These are phyloP conservation scores for Annona cherimola DNA, from an alignment of 164 flowering plant genomes.

Conservation along the genomic window DNA sequence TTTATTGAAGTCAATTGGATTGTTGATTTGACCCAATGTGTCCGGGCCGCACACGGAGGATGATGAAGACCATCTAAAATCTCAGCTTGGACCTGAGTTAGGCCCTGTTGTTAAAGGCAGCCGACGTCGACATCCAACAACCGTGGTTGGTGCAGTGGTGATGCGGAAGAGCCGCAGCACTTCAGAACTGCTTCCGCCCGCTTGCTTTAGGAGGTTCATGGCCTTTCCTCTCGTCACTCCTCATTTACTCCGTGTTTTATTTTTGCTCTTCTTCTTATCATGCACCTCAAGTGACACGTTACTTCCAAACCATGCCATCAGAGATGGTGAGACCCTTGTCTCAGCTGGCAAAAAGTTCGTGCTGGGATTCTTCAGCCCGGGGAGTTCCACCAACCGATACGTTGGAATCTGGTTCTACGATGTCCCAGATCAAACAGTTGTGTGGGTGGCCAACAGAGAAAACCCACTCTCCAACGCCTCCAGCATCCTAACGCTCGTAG, in stretches of 20 bases:
- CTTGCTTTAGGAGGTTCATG: no score
- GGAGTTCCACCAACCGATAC: slow-evolving; percentile 9
- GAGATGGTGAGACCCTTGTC: slow-evolving; percentile 14
- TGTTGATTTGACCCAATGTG: no score
- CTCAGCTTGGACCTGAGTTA: no score
- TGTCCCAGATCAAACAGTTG: slow-evolving; percentile 12
- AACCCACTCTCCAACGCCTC: slow-evolving; percentile 32
- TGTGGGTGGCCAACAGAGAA: slow-evolving; percentile 65
- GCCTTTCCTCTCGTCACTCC: no score
- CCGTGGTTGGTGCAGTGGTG: no score
- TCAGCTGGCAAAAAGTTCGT: slow-evolving; percentile 5
- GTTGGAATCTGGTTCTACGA: slow-evolving; percentile 24
- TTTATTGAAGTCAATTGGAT: no score
- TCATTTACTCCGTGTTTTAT: neutral
- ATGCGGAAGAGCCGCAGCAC: no score
- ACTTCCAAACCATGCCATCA: slow-evolving; percentile 5
- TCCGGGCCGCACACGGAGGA: no score
- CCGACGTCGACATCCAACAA: no score
- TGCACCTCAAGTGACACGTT: slow-evolving; percentile 6
- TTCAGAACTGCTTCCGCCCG: no score
- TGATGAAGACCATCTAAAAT: no score
- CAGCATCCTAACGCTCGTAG: slow-evolving; percentile 19
- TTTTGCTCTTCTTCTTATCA: neutral
- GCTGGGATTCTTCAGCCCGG: slow-evolving; percentile 19
- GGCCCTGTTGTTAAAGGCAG: no score